Evolutionary conservation across 1,284 basidiomycete species (phyloP).

Genomic region (Ustilago bromivora): DNA sequence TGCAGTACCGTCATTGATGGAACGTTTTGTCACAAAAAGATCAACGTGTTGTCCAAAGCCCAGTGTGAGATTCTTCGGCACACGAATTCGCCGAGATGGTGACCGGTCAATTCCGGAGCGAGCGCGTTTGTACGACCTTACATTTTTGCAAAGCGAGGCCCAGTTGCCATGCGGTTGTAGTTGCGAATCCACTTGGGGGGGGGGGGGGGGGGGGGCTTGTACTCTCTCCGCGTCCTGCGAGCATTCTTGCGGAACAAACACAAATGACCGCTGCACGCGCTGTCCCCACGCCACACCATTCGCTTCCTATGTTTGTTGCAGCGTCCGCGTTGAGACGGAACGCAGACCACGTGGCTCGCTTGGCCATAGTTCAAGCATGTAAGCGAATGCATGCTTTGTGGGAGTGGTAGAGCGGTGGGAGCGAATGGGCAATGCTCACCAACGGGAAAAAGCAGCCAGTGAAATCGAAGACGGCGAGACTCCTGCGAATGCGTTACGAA

Average conservation of each 20-base stretch:
- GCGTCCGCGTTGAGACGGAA: neutral
- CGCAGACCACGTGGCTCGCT: neutral
- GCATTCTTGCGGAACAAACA: neutral
- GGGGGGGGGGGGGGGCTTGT: neutral
- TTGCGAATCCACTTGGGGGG: neutral
- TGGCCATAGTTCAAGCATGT: neutral
- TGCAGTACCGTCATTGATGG: neutral
- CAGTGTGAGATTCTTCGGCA: neutral
- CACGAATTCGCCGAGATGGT: neutral
- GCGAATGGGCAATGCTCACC: too few relatives aligned
- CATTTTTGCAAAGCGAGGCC: neutral
- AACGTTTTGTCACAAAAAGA: neutral
- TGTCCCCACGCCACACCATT: neutral
- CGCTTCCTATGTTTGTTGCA: neutral
- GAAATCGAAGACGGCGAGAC: too few relatives aligned
- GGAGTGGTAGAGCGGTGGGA: neutral
- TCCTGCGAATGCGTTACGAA: too few relatives aligned
- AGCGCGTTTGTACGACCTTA: neutral
- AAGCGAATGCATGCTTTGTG: neutral
- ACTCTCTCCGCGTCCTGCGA: neutral
- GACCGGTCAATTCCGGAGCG: neutral
- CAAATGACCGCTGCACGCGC: neutral
- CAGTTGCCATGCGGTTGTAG: neutral
- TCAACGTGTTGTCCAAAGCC: neutral
- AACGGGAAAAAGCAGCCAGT: too few relatives aligned